Conservation (phyloP, 768 basidiomycete genomes). For the Gymnopilus junonius region DNA sequence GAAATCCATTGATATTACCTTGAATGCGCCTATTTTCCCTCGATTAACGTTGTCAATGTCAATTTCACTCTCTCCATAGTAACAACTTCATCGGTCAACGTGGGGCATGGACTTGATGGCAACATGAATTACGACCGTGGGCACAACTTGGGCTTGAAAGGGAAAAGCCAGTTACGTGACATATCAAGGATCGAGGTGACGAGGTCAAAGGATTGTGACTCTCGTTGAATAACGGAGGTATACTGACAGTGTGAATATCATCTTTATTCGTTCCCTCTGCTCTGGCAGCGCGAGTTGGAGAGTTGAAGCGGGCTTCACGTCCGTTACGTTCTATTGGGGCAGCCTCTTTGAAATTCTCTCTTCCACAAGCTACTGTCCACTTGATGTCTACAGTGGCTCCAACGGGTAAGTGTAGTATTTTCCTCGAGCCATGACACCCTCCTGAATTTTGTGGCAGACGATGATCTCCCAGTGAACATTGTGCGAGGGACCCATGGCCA, state of each 20-base stretch:
- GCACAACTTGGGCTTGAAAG: neutral
- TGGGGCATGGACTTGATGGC: neutral
- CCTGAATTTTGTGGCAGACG: neutral
- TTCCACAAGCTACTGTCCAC: neutral
- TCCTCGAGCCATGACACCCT: neutral
- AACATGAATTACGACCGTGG: neutral
- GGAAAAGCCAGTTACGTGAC: neutral
- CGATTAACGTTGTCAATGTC: too few species aligned
- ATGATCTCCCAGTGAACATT: constrained; percentile 36
- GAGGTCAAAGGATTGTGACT: neutral
- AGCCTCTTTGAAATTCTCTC: neutral
- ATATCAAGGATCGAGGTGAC: neutral
- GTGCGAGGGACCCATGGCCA: constrained; percentile 45
- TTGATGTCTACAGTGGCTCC: constrained; percentile 3
- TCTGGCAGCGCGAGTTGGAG: constrained; percentile 20
- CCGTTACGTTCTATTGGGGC: neutral
- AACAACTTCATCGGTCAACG: constrained; percentile 8
- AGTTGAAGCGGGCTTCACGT: constrained; percentile 24
- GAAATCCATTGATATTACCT: too few species aligned
- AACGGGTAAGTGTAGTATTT: neutral
- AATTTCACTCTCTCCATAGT: constrained; percentile 4
- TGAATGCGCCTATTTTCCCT: too few species aligned
- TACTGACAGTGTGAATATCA: neutral
- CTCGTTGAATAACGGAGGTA: neutral
- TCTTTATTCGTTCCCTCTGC: constrained; percentile 1